Evolutionary conservation across 148 eudicot genomes (phyloP), one percentile per base, ranked within the genome.

Genomic region (Arctostaphylos glauca): DNA sequence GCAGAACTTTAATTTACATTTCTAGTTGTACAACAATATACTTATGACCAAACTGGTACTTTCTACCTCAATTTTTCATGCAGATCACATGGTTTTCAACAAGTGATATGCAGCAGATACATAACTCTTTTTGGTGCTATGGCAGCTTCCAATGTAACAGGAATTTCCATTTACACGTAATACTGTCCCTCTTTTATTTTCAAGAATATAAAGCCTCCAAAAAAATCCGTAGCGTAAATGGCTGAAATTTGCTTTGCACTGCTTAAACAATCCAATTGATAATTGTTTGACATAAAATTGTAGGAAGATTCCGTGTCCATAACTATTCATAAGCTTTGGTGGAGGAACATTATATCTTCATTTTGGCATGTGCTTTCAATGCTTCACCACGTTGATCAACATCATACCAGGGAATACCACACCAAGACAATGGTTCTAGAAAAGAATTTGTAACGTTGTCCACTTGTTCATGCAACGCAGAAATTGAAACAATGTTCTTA

Each of bases 11-110:
- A n/a, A 18, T n/a, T 73, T 7, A 18, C 38, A 53, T 47, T 73
- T 73, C 76, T 73, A 73, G 76, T 73, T 73, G 25, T 73, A 47
- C 3, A 46, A 73, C 19, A 72, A 71, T 71, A 71, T 16, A 43
- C 16, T 41, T 43, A 71, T 71, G n/a, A 71, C 50, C 48, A 43
- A 71, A n/a, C 74, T 43, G 75, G n/a, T 43, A 43, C 75, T 16
- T 70, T 70, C 74, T 71, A 2, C 2, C 19, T 21, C 16, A 31
- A 6, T 25, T 77, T 23, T 54, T 77, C 23, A 53, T 18, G 21
- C 31, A 25, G 21, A 12, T 53, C 49, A 50, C 6, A 47, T 31
- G 54, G 18, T 21, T 2, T 12, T 53, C 43, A 48, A 53, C 62
- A 31, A 23, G 5, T 50, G 58, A 13, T 13, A 15, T 12, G n/a